Conservation (phyloP, 106 monocot species). For the Xerophyta viscosa region DNA sequence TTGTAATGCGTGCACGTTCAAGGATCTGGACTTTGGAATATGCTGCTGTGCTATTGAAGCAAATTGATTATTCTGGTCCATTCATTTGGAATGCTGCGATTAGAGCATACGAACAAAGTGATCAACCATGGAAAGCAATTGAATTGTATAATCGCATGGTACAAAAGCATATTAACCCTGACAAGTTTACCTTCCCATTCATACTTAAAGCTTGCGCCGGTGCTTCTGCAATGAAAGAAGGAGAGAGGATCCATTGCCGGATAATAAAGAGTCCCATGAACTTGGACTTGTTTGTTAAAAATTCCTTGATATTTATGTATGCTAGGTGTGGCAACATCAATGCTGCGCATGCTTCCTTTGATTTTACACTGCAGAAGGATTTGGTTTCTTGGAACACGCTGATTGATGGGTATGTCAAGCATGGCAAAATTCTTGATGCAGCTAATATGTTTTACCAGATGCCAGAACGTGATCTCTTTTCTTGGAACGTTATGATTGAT, state of each 20-base stretch:
- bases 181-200: slow-evolving; percentile 54
- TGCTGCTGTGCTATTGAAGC: slow-evolving; percentile 24
- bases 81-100: slow-evolving; percentile 46
- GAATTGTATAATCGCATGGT: slow-evolving; percentile 31
- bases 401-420: slow-evolving; percentile 42
- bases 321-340: slow-evolving; percentile 23
- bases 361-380: slow-evolving; percentile 12
- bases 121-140: slow-evolving; percentile 19
- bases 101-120: slow-evolving; percentile 28
- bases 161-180: slow-evolving; percentile 10
- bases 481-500: slow-evolving; percentile 42
- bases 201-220: slow-evolving; percentile 38
- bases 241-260: slow-evolving; percentile 31
- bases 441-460: slow-evolving; percentile 28
- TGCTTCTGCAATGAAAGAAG: slow-evolving; percentile 13
- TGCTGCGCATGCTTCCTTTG: slow-evolving; percentile 14
- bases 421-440: slow-evolving; percentile 16
- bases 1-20: slow-evolving; percentile 8
- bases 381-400: slow-evolving; percentile 43
- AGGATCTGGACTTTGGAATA: slow-evolving; percentile 11
- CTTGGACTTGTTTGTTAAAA: slow-evolving; percentile 18
- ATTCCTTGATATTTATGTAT: slow-evolving; percentile 33
- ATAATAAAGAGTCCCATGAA: slow-evolving; percentile 14
- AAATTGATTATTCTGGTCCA: slow-evolving; percentile 13
- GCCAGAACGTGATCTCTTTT: slow-evolving; percentile 26